Conservation (phyloP, 1,284 basidiomycete species). For the Ustilago esculenta region DNA sequence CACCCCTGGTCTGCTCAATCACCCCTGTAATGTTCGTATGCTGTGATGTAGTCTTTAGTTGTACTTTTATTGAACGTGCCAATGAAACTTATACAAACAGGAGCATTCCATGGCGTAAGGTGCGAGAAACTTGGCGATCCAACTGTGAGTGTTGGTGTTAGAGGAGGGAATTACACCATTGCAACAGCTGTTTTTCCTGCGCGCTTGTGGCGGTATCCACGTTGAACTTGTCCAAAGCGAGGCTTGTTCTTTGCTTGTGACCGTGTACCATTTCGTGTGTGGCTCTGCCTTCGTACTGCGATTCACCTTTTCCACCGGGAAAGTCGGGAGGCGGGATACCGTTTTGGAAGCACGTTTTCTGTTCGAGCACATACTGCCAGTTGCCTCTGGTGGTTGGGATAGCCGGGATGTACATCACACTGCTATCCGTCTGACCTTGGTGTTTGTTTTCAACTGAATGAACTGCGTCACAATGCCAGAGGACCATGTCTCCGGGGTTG, state of each 20-base stretch:
- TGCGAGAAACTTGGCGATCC: too few relatives aligned
- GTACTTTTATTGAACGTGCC: too few relatives aligned
- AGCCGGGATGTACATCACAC: slow-evolving; percentile 82
- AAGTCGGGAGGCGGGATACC: slow-evolving; percentile 79
- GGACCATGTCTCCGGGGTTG: slow-evolving; percentile 79
- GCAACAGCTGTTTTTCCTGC: slow-evolving; percentile 21
- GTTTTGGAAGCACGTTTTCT: slow-evolving; percentile 72
- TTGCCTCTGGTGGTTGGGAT: slow-evolving; percentile 77
- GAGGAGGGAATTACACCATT: slow-evolving; percentile 43
- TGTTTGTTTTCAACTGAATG: slow-evolving; percentile 78
- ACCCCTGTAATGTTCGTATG: too few relatives aligned
- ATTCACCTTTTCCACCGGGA: slow-evolving; percentile 78
- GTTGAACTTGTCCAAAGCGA: slow-evolving; percentile 30
- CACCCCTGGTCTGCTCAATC: neutral
- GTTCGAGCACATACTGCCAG: slow-evolving; percentile 74
- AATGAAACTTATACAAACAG: too few relatives aligned
- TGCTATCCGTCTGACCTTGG: slow-evolving; percentile 74
- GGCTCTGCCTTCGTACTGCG: slow-evolving; percentile 71
- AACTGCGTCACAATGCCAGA: slow-evolving; percentile 82
- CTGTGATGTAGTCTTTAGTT: too few relatives aligned
- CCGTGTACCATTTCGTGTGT: slow-evolving; percentile 47
- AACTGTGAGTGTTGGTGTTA: neutral
- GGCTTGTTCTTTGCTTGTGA: slow-evolving; percentile 4
- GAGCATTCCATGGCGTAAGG: too few relatives aligned
- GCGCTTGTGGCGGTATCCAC: neutral